phyloP scores from a whole-genome alignment of 768 basidiomycete species.

The Auriculariales sp. region DNA sequence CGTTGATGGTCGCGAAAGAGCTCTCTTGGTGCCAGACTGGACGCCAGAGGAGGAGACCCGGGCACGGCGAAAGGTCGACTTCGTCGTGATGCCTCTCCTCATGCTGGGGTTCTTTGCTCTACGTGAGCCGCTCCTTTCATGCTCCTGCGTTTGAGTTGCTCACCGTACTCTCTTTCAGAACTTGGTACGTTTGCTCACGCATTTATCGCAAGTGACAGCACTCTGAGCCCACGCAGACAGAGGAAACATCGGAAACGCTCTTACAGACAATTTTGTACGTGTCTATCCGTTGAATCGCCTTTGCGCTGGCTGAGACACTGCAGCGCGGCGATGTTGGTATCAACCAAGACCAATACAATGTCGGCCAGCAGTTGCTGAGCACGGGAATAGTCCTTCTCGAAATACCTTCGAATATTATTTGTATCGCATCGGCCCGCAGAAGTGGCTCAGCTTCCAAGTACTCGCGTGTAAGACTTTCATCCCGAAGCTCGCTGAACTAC shows the following conservation, averaged over 20 bases:
- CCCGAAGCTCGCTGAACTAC: no score
- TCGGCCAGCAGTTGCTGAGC: neutral
- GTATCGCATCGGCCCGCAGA: neutral
- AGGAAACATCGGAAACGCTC: neutral
- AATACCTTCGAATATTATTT: neutral
- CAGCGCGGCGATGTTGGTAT: neutral
- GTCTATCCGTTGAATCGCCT: neutral
- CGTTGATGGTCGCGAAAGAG: no score
- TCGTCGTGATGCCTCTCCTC: neutral
- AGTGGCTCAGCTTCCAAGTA: neutral
- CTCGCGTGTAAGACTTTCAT: neutral
- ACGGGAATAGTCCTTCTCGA: neutral
- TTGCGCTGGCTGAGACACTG: no score
- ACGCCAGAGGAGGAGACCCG: neutral
- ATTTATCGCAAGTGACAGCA: no score
- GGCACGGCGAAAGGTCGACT: neutral
- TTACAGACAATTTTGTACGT: neutral
- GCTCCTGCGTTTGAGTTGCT: neutral
- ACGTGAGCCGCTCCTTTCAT: neutral
- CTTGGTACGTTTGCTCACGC: neutral
- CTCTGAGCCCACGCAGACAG: neutral
- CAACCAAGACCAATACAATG: neutral
- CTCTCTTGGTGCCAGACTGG: neutral
- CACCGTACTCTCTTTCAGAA: neutral
- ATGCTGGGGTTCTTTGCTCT: neutral